These are phyloP conservation scores for Phyllosticta paracitricarpa DNA, from an alignment of 2,329 filamentous ascomycete species.

Conservation along the genomic window DNA sequence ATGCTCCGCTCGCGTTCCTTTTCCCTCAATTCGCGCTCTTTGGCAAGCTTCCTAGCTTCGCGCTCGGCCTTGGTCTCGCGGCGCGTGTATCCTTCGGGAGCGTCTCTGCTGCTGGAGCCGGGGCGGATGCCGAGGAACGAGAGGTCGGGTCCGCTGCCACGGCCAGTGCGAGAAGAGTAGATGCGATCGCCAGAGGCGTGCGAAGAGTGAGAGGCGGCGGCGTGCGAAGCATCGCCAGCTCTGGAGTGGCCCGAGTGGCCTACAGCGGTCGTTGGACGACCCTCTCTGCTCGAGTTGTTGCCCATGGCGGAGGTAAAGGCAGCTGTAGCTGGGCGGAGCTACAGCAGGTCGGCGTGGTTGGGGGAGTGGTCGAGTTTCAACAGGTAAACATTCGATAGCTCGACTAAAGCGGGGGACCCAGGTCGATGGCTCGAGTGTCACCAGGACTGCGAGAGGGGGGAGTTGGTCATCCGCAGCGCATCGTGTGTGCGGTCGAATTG, in stretches of 20 bases:
- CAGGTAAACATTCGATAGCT: slow-evolving; percentile 3
- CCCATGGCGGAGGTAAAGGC: slow-evolving; percentile 26
- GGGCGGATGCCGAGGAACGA: slow-evolving; percentile 48
- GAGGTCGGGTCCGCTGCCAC: slow-evolving; percentile 48
- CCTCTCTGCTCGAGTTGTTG: slow-evolving; percentile 40
- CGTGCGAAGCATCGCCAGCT: slow-evolving; percentile 22
- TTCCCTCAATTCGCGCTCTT: slow-evolving; percentile 61
- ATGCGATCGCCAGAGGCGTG: slow-evolving; percentile 17
- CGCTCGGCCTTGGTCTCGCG: slow-evolving; percentile 86
- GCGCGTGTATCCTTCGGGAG: slow-evolving; percentile 46
- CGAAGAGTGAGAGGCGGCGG: slow-evolving; percentile 17
- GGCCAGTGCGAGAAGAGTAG: slow-evolving; percentile 33
- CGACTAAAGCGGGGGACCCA: not conserved
- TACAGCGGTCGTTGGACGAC: slow-evolving; percentile 25
- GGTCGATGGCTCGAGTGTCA: slow-evolving; percentile 8
- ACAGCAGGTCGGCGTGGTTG: not conserved
- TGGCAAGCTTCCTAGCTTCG: slow-evolving; percentile 75
- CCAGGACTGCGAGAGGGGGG: slow-evolving; percentile 6
- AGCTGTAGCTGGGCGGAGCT: not conserved
- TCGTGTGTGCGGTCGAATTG: not conserved
- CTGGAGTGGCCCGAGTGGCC: slow-evolving; percentile 25
- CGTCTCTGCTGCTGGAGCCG: slow-evolving; percentile 37
- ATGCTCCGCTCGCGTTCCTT: slow-evolving; percentile 88
- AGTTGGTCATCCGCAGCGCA: slow-evolving; percentile 6
- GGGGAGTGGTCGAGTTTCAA: not conserved